Percentiles rank a stretch among this genome's conserved stretches.
These are phyloP conservation scores for Yarrowia sp. DNA, from an alignment of 805 yeast species.

Conservation along the genomic window DNA sequence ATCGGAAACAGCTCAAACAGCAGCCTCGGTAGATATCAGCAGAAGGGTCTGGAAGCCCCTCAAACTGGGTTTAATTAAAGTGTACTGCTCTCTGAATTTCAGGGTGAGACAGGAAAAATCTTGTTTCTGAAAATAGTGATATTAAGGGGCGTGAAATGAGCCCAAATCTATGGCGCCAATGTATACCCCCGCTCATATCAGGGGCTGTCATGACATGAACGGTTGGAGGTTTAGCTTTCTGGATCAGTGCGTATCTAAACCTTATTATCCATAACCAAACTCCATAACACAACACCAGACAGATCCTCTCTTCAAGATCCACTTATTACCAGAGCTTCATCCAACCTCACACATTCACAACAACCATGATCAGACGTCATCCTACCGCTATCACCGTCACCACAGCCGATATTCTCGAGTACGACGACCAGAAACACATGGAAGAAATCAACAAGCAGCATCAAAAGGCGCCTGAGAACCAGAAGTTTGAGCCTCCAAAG, in stretches of 20 bases:
- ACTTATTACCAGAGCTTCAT: not conserved
- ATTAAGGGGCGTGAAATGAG: too few species aligned
- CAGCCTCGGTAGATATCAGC: too few species aligned
- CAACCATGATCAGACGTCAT: constrained; percentile 58
- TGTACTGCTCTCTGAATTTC: too few species aligned
- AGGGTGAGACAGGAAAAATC: too few species aligned
- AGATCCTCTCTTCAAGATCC: not conserved
- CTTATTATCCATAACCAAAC: not conserved
- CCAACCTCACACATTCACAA: not conserved
- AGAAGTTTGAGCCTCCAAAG: not conserved
- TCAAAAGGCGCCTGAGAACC: constrained; percentile 24
- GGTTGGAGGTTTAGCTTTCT: not conserved
- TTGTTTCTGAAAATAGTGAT: too few species aligned
- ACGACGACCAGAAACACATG: constrained; percentile 41
- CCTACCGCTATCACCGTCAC: constrained; percentile 64
- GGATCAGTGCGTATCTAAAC: not conserved
- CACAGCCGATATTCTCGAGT: constrained; percentile 57
- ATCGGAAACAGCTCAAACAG: too few species aligned
- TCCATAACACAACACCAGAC: not conserved
- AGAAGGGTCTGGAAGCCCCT: too few species aligned
- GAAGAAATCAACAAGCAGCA: constrained; percentile 28
- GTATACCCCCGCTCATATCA: too few species aligned
- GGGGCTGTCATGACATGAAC: too few species aligned
- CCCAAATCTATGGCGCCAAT: too few species aligned
- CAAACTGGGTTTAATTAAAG: too few species aligned